Evolutionary conservation across 306 rosid species (phyloP).

Genomic region (Glycine soja): DNA sequence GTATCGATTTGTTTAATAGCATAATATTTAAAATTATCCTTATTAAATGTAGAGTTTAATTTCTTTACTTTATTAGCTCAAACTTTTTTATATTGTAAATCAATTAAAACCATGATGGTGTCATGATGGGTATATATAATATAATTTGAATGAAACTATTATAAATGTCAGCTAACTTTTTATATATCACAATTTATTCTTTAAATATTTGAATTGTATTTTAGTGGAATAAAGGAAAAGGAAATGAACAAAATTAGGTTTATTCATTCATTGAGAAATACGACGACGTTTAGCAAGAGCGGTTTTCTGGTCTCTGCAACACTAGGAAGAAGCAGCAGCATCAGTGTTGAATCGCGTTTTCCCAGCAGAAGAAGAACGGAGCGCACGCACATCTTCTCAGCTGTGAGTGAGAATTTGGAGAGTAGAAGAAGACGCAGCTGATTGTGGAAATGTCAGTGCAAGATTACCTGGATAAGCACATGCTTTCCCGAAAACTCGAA

Average conservation of each 20-base stretch:
- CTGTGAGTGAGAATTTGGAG: background rate
- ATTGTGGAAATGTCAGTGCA: constrained; percentile 80
- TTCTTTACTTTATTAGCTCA: no score
- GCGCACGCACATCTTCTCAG: background rate
- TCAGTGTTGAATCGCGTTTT: constrained; percentile 23
- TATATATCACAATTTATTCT: no score
- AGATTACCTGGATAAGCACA: constrained; percentile 80
- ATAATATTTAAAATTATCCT: no score
- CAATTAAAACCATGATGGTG: no score
- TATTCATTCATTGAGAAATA: background rate
- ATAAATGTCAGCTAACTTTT: no score
- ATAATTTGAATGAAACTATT: no score
- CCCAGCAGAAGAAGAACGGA: constrained; percentile 10
- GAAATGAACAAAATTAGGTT: background rate
- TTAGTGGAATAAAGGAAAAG: background rate
- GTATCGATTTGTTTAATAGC: no score
- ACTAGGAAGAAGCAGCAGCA: background rate
- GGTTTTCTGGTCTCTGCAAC: background rate
- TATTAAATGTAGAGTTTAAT: no score
- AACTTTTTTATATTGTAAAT: no score
- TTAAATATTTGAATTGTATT: background rate
- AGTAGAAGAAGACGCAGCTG: background rate
- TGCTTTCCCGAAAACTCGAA: constrained; percentile 91
- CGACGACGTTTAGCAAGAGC: constrained; percentile 1
- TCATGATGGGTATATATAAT: no score